A percentile compares a stretch with the other conserved stretches of the same genome.
These are phyloP conservation scores for Exidia glandulosa DNA, from an alignment of 768 basidiomycete genomes.

Conservation along the genomic window DNA sequence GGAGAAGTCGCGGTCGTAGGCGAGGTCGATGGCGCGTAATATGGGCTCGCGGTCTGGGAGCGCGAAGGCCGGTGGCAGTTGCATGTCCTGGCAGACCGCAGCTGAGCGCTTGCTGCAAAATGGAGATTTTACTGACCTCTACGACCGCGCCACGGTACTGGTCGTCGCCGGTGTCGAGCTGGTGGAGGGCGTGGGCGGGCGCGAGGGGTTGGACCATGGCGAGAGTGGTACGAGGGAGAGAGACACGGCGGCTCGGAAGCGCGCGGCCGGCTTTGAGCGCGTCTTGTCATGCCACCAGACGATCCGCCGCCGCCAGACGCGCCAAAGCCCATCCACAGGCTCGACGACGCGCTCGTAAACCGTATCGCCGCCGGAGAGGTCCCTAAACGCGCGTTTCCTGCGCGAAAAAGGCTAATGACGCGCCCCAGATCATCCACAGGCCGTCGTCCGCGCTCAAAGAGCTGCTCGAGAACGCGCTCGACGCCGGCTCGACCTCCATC, in stretches of 20 bases:
- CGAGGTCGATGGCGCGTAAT: slow-evolving; percentile 67
- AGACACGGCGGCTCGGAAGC: background rate
- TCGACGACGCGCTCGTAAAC: slow-evolving; percentile 79
- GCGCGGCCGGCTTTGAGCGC: too few relatives aligned
- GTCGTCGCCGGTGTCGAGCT: slow-evolving; percentile 13
- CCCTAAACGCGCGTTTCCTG: slow-evolving; percentile 3
- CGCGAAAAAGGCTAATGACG: slow-evolving; percentile 23
- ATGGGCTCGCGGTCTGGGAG: slow-evolving; percentile 63
- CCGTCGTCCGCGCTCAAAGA: slow-evolving; percentile 96
- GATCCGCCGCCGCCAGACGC: slow-evolving; percentile 13
- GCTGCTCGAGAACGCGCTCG: slow-evolving; percentile 88
- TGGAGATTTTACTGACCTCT: slow-evolving; percentile 31
- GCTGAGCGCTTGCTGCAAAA: slow-evolving; percentile 1
- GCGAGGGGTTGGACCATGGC: background rate
- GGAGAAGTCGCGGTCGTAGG: slow-evolving; percentile 90
- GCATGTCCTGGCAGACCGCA: slow-evolving; percentile 42
- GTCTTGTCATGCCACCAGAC: background rate
- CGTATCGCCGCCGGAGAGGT: slow-evolving; percentile 68
- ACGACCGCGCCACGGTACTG: slow-evolving; percentile 87
- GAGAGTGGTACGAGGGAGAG: background rate
- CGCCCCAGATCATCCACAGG: slow-evolving; percentile 66
- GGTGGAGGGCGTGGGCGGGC: background rate
- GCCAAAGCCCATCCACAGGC: slow-evolving; percentile 58
- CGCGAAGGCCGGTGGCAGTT: slow-evolving; percentile 80
- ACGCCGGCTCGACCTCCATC: slow-evolving; percentile 82